Conservation (phyloP, 169 alveolate species). For the Plasmodium gallinaceum region DNA sequence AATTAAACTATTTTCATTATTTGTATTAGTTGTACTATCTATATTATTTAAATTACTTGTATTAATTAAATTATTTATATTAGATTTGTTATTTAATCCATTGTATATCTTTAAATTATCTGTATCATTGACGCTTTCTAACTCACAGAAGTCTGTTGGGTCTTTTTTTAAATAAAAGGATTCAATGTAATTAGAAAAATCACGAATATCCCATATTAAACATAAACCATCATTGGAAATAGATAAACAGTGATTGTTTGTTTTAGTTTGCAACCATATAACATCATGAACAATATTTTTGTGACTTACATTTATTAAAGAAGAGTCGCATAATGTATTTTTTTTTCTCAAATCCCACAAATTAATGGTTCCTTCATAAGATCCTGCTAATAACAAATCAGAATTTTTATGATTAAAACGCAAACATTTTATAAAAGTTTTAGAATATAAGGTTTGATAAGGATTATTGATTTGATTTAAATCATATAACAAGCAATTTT, state of each 20-base stretch:
- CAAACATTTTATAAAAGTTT: slow-evolving; percentile 63
- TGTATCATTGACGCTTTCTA: slow-evolving; percentile 19
- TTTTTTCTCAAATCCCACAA: slow-evolving; percentile 74
- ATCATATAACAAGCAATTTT: slow-evolving; percentile 58
- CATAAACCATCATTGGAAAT: slow-evolving; percentile 70
- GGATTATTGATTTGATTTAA: slow-evolving; percentile 57
- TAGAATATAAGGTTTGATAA: slow-evolving; percentile 57
- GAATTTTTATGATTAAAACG: slow-evolving; percentile 74
- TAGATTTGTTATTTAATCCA: neutral
- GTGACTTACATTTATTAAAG: slow-evolving; percentile 55
- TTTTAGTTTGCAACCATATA: slow-evolving; percentile 70
- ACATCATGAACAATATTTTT: slow-evolving; percentile 57
- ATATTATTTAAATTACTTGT: neutral
- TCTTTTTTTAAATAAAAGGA: slow-evolving; percentile 56
- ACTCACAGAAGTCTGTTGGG: slow-evolving; percentile 23
- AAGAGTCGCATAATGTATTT: slow-evolving; percentile 59
- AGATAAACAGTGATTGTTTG: slow-evolving; percentile 62
- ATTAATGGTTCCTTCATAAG: slow-evolving; percentile 64
- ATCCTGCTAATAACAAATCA: slow-evolving; percentile 59
- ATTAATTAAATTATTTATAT: neutral
- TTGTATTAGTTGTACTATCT: neutral
- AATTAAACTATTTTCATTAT: neutral
- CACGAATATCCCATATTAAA: slow-evolving; percentile 62
- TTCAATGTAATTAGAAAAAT: slow-evolving; percentile 42
- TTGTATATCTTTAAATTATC: neutral